Evolutionary conservation across 768 basidiomycete species (phyloP), one percentile per base, ranked within the genome.

Genomic region (Leucocoprinus sp.): DNA sequence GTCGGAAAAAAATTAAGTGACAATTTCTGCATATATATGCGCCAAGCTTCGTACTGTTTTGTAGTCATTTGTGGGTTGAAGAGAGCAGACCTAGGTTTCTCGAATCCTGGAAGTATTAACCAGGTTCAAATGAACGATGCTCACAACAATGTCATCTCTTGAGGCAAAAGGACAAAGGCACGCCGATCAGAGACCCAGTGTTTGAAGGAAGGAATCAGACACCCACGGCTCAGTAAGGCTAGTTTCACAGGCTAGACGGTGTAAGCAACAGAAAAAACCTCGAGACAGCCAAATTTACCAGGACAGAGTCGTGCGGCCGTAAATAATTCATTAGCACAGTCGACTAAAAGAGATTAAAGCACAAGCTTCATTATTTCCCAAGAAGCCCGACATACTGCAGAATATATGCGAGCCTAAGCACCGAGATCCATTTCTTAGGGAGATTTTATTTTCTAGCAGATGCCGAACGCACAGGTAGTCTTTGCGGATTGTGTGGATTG

Each of bases 51-150:
- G 57, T 57, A 84, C 89, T 39, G 89, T 92, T 67, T 91, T 92
- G 64, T 91, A 92, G 61, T 92, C 89, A 57, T 92, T 92, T 3
- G 87, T 81, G 0, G 89, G 89, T 55, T 85, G 83, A 14, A 92
- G 64, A 2, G 85, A 87, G 64, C 82, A 87, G 21, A 89, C 79
- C 84, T 89, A 52, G 23, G 8, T 29, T 33, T 21, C 28, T 33
- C 11, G 18, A 17, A 26, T 42, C 23, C 28, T 19, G 17, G 15
- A 31, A 23, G 9, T 27, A n/a, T 5, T 24, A 26, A 14, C 6
- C 22, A 2, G 14, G 15, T 40, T 11, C 26, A 6, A 21, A 26
- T 18, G n/a, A 43, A 26, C 18, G 5, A 15, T 7, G 64, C 68
- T 64, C 59, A 82, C 78, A 45, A 82, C 80, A 27, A 82, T 76